Conservation (phyloP, 148 eudicot species). For the Vaccinium macrocarpon region DNA sequence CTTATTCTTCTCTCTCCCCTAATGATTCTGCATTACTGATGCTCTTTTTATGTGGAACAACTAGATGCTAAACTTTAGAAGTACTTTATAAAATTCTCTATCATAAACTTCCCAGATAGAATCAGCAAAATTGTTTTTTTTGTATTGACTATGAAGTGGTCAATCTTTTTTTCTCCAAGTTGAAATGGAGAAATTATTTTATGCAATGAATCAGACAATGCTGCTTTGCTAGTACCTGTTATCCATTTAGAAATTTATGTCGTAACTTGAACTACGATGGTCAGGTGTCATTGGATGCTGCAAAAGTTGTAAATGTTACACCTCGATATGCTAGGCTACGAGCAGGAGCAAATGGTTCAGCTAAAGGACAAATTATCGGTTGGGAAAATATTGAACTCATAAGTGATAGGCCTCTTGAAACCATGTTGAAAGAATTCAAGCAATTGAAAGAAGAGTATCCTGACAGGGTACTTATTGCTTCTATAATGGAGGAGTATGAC, state of each 20-base stretch:
- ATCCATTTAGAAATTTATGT: background rate
- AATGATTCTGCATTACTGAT: background rate
- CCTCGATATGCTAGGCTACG: slow-evolving; percentile 88
- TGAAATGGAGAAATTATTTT: background rate
- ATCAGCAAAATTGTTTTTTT: background rate
- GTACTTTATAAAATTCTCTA: background rate
- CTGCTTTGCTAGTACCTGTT: background rate
- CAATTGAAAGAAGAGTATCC: slow-evolving; percentile 93
- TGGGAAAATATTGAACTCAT: slow-evolving; percentile 97
- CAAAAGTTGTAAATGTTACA: slow-evolving; percentile 88
- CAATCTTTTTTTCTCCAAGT: background rate
- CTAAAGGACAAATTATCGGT: slow-evolving; percentile 86
- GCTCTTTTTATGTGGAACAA: background rate
- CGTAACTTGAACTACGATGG: slow-evolving; percentile 10
- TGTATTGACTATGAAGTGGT: background rate
- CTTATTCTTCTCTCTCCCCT: background rate
- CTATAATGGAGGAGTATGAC: slow-evolving; percentile 95
- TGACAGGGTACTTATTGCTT: slow-evolving; percentile 90
- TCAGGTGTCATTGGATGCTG: slow-evolving; percentile 93
- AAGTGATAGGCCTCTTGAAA: slow-evolving; percentile 97
- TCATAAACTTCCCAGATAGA: background rate
- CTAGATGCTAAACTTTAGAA: background rate
- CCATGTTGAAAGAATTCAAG: slow-evolving; percentile 85
- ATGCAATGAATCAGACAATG: background rate
- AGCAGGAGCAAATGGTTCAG: slow-evolving; percentile 77